phyloP scores from a whole-genome alignment of 768 basidiomycete species.

The Omphalotus guepiniiformis region DNA sequence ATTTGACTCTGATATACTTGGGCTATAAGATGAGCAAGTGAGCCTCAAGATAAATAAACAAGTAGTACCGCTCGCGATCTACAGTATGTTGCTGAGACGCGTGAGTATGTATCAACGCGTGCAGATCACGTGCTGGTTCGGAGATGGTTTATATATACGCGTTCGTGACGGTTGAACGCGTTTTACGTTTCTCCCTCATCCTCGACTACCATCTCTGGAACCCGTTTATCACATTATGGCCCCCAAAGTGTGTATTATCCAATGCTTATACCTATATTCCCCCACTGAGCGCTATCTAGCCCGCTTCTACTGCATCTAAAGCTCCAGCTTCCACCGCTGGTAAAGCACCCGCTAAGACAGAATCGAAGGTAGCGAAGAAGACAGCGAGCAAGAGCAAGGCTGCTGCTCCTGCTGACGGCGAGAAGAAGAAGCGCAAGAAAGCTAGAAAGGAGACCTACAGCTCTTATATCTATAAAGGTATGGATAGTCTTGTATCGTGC shows the following conservation, averaged over 20 bases:
- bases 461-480: conserved; percentile 93
- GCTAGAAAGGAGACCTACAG: conserved; percentile 85
- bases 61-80: too few species aligned
- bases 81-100: background rate
- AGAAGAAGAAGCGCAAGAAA: conserved; percentile 55
- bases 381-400: conserved; percentile 45
- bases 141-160: background rate
- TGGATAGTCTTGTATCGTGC: conserved; percentile 13
- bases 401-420: conserved; percentile 53
- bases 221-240: conserved; percentile 8
- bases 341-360: conserved; percentile 52
- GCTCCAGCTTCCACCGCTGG: conserved; percentile 48
- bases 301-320: conserved; percentile 62
- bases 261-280: background rate
- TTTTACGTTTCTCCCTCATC: background rate
- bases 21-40: too few species aligned
- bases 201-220: background rate
- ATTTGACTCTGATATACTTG: too few species aligned
- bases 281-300: conserved; percentile 24
- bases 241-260: conserved; percentile 12
- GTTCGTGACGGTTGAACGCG: too few species aligned
- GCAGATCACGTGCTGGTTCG: conserved; percentile 9
- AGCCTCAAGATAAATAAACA: too few species aligned
- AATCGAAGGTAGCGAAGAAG: conserved; percentile 51
- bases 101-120: too few species aligned